Base-by-base conservation (phyloP, 2,329 filamentous ascomycete genomes). In the Ophidiomyces ophidiicola region DNA sequence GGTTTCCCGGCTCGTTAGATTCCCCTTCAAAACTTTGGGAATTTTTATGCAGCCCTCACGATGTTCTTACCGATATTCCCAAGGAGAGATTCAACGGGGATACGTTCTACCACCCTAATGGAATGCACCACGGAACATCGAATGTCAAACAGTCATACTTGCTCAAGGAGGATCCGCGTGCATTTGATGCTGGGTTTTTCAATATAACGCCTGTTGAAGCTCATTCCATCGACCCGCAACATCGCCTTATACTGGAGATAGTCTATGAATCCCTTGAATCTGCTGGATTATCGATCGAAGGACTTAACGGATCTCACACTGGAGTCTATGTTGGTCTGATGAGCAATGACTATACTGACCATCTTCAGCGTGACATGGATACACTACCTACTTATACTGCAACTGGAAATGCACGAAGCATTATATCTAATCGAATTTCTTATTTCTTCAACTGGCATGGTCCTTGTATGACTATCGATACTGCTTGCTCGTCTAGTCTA, bases 401-500 rank as follows among this genome's bases (percentile, higher is more conserved):
- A 7, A 49, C 45, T 2, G 52, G 59, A n/a, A 59, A 50, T 26
- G 52, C 57, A 2, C 45, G 54, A 11, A 57, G 55, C 19, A 62
- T 66, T 7, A 43, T 64, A 3, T 56, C 62, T 1, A 64, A 64
- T 18, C 55, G 61, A 1, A 41, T 62, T 4, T 61, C 58, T 1
- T 61, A 62, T 47, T 62, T 61, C 28, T 64, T 62, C 43, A 52
- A 60, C 43, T 55, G 55, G 51, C 47, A 53, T 5, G 60, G 66
- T 0, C 60, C 65, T 0, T 59, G 53, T 1, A 57, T 66, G 49
- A 65, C 62, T 0, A 55, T 69, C 11, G 63, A 69, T 25, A 69
- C 66, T 0, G 66, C 65, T 1, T 69, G 66, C 36, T 67, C 63
- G 1, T 62, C 62, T 0, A 60, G 56, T 32, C 44, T 69, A 3